phyloP scores from a whole-genome alignment of 495 filamentous ascomycete species.

The Neurospora sp. region DNA sequence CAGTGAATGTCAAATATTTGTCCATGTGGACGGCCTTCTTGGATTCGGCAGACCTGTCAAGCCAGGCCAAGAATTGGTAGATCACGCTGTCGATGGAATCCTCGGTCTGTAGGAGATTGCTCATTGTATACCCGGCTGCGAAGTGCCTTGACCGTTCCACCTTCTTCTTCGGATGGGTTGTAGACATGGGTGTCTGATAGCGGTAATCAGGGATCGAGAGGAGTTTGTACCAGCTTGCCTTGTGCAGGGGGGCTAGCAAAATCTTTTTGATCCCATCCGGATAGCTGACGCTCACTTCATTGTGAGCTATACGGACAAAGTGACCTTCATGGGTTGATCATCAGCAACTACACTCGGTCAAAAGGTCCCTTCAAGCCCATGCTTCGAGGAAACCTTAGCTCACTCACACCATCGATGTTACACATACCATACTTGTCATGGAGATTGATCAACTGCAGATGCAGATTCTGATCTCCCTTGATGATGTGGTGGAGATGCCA shows the following conservation, averaged over 20 bases:
- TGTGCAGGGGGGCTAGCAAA: constrained; percentile 15
- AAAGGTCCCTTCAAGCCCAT: background rate
- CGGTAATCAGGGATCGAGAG: constrained; percentile 30
- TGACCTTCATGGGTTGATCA: constrained; percentile 16
- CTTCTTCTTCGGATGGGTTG: constrained; percentile 26
- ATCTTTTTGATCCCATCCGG: constrained; percentile 31
- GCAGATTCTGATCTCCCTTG: constrained; percentile 3
- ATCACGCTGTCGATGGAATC: constrained; percentile 28
- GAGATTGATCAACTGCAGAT: background rate
- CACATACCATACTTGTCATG: constrained; percentile 1
- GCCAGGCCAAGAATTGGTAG: constrained; percentile 18
- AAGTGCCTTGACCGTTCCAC: constrained; percentile 26
- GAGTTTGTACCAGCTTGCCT: constrained; percentile 20
- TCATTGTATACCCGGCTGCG: constrained; percentile 28
- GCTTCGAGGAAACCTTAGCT: background rate
- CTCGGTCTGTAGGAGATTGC: constrained; percentile 33
- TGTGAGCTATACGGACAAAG: constrained; percentile 38
- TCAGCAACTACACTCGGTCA: background rate
- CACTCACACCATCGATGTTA: background rate
- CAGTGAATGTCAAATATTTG: constrained; percentile 30
- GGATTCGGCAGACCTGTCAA: constrained; percentile 18
- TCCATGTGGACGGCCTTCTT: constrained; percentile 20
- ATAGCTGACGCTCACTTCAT: constrained; percentile 41
- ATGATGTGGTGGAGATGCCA: constrained; percentile 2
- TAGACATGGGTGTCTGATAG: constrained; percentile 36